Evolutionary conservation across 208 protist species (phyloP).

Genomic region (Leishmania turanica): DNA sequence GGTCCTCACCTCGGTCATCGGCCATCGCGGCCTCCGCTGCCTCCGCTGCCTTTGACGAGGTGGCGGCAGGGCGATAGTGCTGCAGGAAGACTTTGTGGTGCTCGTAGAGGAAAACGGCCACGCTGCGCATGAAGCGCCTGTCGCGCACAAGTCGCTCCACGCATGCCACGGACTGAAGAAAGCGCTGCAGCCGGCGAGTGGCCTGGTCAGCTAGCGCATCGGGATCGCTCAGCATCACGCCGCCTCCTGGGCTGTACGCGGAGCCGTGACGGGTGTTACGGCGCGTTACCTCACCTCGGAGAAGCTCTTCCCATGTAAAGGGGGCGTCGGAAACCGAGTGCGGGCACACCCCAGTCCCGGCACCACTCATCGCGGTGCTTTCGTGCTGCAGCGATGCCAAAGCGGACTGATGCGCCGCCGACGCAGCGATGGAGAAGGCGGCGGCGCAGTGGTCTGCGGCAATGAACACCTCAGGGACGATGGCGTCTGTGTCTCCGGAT

Average conservation of each 20-base stretch:
- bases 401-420: constrained; percentile 14
- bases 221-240: constrained; percentile 18
- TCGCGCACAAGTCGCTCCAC: constrained; percentile 68
- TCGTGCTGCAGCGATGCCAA: background rate
- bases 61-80: constrained; percentile 14
- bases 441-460: constrained; percentile 64
- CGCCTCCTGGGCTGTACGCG: background rate
- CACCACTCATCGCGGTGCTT: background rate
- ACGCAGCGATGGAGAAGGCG: constrained; percentile 66
- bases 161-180: constrained; percentile 57
- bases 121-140: constrained; percentile 48
- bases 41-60: background rate
- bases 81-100: constrained; percentile 76
- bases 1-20: background rate
- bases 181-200: constrained; percentile 58
- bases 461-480: constrained; percentile 46
- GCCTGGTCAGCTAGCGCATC: constrained; percentile 43
- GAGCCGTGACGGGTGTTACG: constrained; percentile 20
- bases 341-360: background rate
- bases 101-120: constrained; percentile 67
- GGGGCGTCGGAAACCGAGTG: constrained; percentile 33
- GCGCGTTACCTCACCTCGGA: constrained; percentile 22
- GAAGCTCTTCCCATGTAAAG: constrained; percentile 70
- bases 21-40: background rate
- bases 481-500: constrained; percentile 3